A percentile compares a stretch with the other conserved stretches of the same genome.
Evolutionary conservation across 768 basidiomycete species (phyloP).

Genomic region (Pluteus cervinus): DNA sequence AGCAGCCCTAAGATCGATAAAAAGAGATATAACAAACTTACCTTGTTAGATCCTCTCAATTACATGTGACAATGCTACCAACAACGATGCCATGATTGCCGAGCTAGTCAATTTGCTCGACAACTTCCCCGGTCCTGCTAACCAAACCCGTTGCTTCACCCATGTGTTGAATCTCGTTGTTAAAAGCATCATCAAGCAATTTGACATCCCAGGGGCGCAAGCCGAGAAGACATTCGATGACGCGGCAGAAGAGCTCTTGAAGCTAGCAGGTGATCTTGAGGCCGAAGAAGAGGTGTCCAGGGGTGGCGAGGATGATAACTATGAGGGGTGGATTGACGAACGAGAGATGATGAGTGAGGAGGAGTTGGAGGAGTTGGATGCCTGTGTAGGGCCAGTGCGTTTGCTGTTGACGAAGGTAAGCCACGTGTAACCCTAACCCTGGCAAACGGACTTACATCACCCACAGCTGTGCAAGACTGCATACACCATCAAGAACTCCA

Average conservation of each 20-base stretch:
- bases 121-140: constrained; percentile 17
- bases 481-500: constrained; percentile 18
- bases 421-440: too few species aligned
- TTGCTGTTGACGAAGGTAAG: constrained; percentile 5
- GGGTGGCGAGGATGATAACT: neutral
- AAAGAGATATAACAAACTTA: constrained; percentile 2
- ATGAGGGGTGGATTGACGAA: constrained; percentile 6
- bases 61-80: constrained; percentile 26
- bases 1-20: neutral
- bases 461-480: constrained; percentile 15
- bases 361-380: constrained; percentile 1
- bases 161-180: constrained; percentile 33
- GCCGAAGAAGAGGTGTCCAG: neutral
- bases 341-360: neutral
- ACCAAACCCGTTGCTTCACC: constrained; percentile 27
- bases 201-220: constrained; percentile 21
- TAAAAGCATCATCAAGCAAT: constrained; percentile 22
- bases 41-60: constrained; percentile 19
- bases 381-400: constrained; percentile 1
- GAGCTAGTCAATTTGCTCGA: constrained; percentile 21
- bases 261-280: too few species aligned
- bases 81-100: constrained; percentile 29
- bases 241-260: too few species aligned
- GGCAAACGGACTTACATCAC: too few species aligned
- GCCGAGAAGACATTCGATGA: too few species aligned